Evolutionary conservation across 805 yeast species (phyloP).

Genomic region (Ogataea neopini): DNA sequence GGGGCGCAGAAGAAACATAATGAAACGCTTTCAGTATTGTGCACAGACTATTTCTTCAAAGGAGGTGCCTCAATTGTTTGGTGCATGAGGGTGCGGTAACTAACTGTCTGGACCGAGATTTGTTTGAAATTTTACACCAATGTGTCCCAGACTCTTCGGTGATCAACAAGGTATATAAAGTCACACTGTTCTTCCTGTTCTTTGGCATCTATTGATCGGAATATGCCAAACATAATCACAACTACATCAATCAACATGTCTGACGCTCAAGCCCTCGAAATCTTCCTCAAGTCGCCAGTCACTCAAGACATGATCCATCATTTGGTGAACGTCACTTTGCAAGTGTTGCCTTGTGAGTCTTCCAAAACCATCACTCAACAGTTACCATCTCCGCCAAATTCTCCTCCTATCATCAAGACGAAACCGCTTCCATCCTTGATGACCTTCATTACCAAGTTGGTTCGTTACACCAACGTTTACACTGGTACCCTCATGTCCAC

Average conservation of each 20-base stretch:
- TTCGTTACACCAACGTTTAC: conserved; percentile 75
- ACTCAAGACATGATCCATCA: conserved; percentile 74
- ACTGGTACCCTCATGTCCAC: conserved; percentile 78
- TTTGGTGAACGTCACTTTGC: conserved; percentile 63
- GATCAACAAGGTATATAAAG: conserved; percentile 4
- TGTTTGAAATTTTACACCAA: conserved; percentile 4
- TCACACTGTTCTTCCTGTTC: not conserved
- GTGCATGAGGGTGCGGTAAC: conserved; percentile 5
- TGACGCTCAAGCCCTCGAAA: conserved; percentile 56
- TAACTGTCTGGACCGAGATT: conserved; percentile 1
- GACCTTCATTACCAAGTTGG: conserved; percentile 71
- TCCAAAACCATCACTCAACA: conserved; percentile 37
- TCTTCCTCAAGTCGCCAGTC: conserved; percentile 64
- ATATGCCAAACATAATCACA: not conserved
- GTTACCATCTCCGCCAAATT: conserved; percentile 33
- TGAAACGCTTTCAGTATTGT: conserved; percentile 1
- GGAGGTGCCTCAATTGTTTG: conserved; percentile 4
- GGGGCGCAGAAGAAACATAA: conserved; percentile 7
- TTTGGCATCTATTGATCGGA: not conserved
- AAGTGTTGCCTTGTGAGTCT: conserved; percentile 63
- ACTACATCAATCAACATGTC: conserved; percentile 35
- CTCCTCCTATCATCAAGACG: conserved; percentile 35
- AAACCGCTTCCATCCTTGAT: conserved; percentile 64
- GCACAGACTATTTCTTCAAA: conserved; percentile 1
- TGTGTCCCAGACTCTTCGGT: conserved; percentile 1